A percentile compares a stretch with the other conserved stretches of the same genome.
Conservation (phyloP, 106 monocot genomes). For the Allium fistulosum region DNA sequence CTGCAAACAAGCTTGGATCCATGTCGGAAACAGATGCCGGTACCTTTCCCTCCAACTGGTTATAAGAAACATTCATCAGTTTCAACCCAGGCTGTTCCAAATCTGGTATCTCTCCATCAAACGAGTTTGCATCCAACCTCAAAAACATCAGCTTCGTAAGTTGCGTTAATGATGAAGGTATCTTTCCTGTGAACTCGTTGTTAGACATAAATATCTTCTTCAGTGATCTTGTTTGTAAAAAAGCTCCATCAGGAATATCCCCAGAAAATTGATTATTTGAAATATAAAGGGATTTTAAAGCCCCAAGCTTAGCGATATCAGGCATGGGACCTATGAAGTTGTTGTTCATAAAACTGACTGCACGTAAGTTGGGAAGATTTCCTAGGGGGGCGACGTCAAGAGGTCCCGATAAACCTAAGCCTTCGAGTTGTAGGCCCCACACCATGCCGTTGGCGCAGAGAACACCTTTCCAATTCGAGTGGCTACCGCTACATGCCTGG, state of each 20-base stretch:
- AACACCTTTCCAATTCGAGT: conserved; percentile 33
- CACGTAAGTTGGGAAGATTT: conserved; percentile 27
- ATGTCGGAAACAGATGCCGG: conserved; percentile 23
- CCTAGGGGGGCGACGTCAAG: conserved; percentile 25
- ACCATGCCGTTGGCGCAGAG: conserved; percentile 29
- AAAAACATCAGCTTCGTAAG: conserved; percentile 38
- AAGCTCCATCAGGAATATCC: conserved; percentile 31
- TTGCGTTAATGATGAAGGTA: conserved; percentile 39
- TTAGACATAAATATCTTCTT: conserved; percentile 32
- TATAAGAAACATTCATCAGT: conserved; percentile 32
- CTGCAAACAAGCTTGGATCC: conserved; percentile 29
- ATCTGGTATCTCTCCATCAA: conserved; percentile 47
- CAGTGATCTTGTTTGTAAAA: conserved; percentile 32
- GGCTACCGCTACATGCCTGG: conserved; percentile 19
- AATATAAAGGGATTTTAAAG: conserved; percentile 48
- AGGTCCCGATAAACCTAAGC: conserved; percentile 26
- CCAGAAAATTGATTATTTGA: conserved; percentile 47
- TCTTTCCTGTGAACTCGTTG: conserved; percentile 43
- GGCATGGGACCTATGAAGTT: conserved; percentile 47
- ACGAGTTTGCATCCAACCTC: conserved; percentile 36
- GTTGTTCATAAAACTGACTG: conserved; percentile 60
- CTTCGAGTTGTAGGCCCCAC: conserved; percentile 40
- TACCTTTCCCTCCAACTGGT: conserved; percentile 39
- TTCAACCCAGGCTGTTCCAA: conserved; percentile 19
- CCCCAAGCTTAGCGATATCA: conserved; percentile 14